Evolutionary conservation across 1,139 yeast genomes (phyloP).

Genomic region (Blastobotrys ciferrii): DNA sequence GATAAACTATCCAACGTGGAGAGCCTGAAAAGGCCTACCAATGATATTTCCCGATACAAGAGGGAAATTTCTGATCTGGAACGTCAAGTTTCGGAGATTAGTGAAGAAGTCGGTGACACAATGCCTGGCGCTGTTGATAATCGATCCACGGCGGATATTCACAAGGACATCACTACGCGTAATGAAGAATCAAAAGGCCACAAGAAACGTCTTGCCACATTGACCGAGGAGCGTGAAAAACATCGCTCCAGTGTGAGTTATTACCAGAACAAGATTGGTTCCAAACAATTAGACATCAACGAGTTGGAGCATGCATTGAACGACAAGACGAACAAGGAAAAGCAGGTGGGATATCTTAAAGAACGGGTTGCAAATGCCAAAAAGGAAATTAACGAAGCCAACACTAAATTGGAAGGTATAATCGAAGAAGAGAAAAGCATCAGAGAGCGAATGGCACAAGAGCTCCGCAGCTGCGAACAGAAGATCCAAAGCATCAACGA

Average conservation of each 20-base stretch:
- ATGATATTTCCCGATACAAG: slow-evolving; percentile 30
- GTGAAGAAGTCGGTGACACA: slow-evolving; percentile 43
- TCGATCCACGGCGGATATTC: slow-evolving; percentile 51
- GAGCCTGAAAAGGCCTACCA: slow-evolving; percentile 38
- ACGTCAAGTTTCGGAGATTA: slow-evolving; percentile 25
- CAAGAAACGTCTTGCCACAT: slow-evolving; percentile 46
- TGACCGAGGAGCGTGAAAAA: slow-evolving; percentile 51
- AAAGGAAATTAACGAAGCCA: slow-evolving; percentile 7
- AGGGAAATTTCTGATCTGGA: slow-evolving; percentile 27
- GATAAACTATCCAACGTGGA: slow-evolving; percentile 30
- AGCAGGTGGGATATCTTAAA: slow-evolving; percentile 32
- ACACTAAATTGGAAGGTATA: slow-evolving; percentile 8
- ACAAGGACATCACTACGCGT: slow-evolving; percentile 46
- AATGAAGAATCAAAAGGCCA: slow-evolving; percentile 45
- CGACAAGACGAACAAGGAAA: slow-evolving; percentile 28
- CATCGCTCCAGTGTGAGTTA: slow-evolving; percentile 45
- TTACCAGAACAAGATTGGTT: slow-evolving; percentile 55
- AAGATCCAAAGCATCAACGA: slow-evolving; percentile 10
- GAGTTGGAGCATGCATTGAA: slow-evolving; percentile 33
- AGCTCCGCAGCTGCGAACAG: slow-evolving; percentile 13
- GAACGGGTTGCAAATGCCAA: slow-evolving; percentile 16
- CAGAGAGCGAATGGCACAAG: slow-evolving; percentile 4
- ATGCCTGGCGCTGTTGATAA: slow-evolving; percentile 24
- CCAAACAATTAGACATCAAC: slow-evolving; percentile 53
- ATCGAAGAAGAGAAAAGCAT: slow-evolving; percentile 3